Evolutionary conservation across 2,329 filamentous ascomycete species (phyloP).

Genomic region (Cladosporium sp.): DNA sequence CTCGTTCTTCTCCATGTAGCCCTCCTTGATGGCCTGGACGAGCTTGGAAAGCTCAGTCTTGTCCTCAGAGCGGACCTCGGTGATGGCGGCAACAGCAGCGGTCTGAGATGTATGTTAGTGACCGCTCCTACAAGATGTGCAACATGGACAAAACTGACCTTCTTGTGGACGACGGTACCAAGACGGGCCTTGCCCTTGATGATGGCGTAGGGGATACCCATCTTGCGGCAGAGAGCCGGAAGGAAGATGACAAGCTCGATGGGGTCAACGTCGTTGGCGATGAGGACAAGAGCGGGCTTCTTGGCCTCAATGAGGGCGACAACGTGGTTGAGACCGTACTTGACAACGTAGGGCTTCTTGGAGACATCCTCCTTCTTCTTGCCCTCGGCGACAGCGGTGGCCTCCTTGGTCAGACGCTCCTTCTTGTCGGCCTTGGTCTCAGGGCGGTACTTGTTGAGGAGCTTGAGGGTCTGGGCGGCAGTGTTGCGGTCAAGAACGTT

Average conservation of each 20-base stretch:
- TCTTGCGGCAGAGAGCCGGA: constrained; percentile 98
- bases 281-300: constrained; percentile 97
- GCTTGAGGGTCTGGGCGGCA: constrained; percentile 95
- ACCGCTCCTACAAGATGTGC: neutral
- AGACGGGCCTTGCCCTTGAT: constrained; percentile 99
- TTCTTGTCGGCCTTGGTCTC: constrained; percentile 99
- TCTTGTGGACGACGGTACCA: constrained; percentile 99
- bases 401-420: constrained; percentile 97
- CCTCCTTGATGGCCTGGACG: constrained; percentile 93
- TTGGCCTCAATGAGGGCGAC: constrained; percentile 98
- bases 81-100: constrained; percentile 89
- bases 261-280: constrained; percentile 99
- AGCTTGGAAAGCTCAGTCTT: constrained; percentile 98
- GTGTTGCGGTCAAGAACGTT: constrained; percentile 96
- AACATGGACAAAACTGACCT: constrained; percentile 54
- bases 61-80: constrained; percentile 96
- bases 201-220: constrained; percentile 99
- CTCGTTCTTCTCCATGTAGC: constrained; percentile 95
- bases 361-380: constrained; percentile 99
- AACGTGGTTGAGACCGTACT: constrained; percentile 99
- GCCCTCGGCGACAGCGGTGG: constrained; percentile 93
- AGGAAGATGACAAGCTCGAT: constrained; percentile 99
- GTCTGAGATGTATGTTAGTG: constrained; percentile 58
- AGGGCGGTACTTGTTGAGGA: constrained; percentile 99
- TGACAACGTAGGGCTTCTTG: constrained; percentile 99